These are phyloP conservation scores for Sporothrix brasiliensis DNA, from an alignment of 2,329 filamentous ascomycete genomes.

Conservation along the genomic window DNA sequence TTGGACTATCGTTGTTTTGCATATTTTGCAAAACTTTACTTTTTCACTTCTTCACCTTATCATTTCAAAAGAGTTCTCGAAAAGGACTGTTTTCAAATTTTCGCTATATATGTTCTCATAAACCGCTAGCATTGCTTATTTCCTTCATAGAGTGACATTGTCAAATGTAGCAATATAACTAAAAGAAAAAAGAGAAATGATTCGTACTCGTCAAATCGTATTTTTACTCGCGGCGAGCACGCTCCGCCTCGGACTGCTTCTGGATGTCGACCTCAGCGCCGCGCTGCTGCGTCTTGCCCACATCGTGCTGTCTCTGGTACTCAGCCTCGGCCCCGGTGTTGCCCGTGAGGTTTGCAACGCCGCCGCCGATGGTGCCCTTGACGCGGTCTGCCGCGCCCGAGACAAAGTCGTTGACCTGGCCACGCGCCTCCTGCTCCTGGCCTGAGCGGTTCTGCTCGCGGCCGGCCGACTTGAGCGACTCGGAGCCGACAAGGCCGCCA, in stretches of 20 bases:
- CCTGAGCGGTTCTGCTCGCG: constrained; percentile 78
- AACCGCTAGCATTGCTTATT: constrained; percentile 8
- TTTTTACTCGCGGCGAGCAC: constrained; percentile 9
- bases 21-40: background rate
- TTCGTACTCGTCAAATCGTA: background rate
- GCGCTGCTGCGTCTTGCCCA: constrained; percentile 78
- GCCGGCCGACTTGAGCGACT: constrained; percentile 74
- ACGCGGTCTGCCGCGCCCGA: constrained; percentile 68
- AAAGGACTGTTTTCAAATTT: background rate
- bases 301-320: constrained; percentile 71
- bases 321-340: constrained; percentile 66
- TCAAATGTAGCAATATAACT: too few species aligned
- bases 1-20: background rate
- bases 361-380: constrained; percentile 67
- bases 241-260: constrained; percentile 64
- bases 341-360: constrained; percentile 72
- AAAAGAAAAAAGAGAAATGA: background rate
- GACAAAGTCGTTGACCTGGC: constrained; percentile 75
- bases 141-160: constrained; percentile 6
- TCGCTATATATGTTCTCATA: constrained; percentile 1
- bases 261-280: constrained; percentile 80
- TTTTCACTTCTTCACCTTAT: background rate
- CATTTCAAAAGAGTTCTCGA: background rate
- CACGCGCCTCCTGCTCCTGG: constrained; percentile 78
- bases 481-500: constrained; percentile 73